A percentile compares a stretch with the other conserved stretches of the same genome.
These are phyloP conservation scores for Cladosporium sp. DNA, from an alignment of 2,329 filamentous ascomycete genomes.

Conservation along the genomic window DNA sequence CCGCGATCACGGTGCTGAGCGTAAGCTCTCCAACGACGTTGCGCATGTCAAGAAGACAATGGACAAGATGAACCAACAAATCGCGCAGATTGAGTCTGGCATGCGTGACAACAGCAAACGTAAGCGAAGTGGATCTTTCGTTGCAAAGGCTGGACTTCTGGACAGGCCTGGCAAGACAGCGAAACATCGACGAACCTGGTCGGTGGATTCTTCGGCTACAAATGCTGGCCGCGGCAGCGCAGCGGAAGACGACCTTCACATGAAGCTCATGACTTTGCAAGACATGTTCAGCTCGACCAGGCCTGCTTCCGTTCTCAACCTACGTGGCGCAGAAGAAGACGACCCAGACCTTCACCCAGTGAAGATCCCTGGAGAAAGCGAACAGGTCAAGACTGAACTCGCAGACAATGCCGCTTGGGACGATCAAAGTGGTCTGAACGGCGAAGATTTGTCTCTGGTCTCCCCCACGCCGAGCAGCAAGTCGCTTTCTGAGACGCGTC, in stretches of 20 bases:
- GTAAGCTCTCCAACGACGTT: slow-evolving; percentile 90
- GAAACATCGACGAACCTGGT: slow-evolving; percentile 94
- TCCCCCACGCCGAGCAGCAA: slow-evolving; percentile 48
- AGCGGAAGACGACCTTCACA: slow-evolving; percentile 67
- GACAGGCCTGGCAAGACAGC: slow-evolving; percentile 70
- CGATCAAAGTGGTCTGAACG: slow-evolving; percentile 41
- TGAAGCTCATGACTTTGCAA: slow-evolving; percentile 72
- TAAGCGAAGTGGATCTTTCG: slow-evolving; percentile 52
- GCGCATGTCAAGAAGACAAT: slow-evolving; percentile 95
- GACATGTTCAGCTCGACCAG: slow-evolving; percentile 87
- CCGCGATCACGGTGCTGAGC: slow-evolving; percentile 89
- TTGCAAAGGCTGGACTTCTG: slow-evolving; percentile 42
- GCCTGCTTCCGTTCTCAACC: slow-evolving; percentile 71
- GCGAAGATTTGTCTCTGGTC: slow-evolving; percentile 54
- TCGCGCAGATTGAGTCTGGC: slow-evolving; percentile 66
- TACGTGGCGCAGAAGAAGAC: slow-evolving; percentile 72
- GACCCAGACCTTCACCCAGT: slow-evolving; percentile 78
- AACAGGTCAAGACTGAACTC: slow-evolving; percentile 51
- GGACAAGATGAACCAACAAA: slow-evolving; percentile 92
- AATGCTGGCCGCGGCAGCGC: slow-evolving; percentile 35
- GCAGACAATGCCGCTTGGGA: slow-evolving; percentile 47
- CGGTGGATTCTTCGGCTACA: slow-evolving; percentile 69
- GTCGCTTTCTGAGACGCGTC: slow-evolving; percentile 38
- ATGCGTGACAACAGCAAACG: slow-evolving; percentile 58
- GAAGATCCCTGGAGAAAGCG: slow-evolving; percentile 62